phyloP scores from a whole-genome alignment of 2,329 filamentous ascomycete species.

The Tolypocladium sp. region DNA sequence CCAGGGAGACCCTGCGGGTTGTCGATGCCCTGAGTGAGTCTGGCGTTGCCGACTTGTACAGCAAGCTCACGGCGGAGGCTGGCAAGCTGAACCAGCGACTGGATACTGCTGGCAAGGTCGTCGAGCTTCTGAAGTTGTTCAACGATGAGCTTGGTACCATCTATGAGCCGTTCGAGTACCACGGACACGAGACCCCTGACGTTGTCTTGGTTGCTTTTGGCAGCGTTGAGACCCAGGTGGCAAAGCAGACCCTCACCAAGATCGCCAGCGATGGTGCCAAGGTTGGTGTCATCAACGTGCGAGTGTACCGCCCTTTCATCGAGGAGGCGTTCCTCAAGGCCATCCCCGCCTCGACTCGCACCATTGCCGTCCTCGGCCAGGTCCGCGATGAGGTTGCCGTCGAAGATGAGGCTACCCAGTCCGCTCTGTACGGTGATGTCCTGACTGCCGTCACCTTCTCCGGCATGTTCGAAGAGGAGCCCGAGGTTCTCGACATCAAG shows the following conservation, averaged over 20 bases:
- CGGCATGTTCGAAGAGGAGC: constrained; percentile 52
- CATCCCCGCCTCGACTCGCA: constrained; percentile 66
- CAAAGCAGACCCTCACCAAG: constrained; percentile 68
- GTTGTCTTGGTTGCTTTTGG: constrained; percentile 87
- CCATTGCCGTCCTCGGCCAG: constrained; percentile 81
- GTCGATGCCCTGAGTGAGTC: constrained; percentile 71
- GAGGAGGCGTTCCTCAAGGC: constrained; percentile 86
- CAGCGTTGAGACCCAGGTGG: constrained; percentile 79
- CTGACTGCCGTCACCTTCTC: constrained; percentile 77
- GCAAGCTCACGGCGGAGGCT: constrained; percentile 52
- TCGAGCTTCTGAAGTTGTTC: constrained; percentile 62
- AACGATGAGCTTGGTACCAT: constrained; percentile 90
- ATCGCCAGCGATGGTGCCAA: constrained; percentile 65
- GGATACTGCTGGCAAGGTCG: constrained; percentile 62
- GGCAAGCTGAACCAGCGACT: constrained; percentile 59
- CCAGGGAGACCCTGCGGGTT: constrained; percentile 72
- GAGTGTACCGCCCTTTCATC: constrained; percentile 88
- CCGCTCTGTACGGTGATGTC: constrained; percentile 86
- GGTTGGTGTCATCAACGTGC: constrained; percentile 83
- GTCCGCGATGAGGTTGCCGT: constrained; percentile 67
- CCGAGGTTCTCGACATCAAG: constrained; percentile 73
- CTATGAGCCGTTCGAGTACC: constrained; percentile 90
- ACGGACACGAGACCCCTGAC: constrained; percentile 70
- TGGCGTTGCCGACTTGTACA: constrained; percentile 61
- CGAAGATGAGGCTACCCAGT: constrained; percentile 66